Evolutionary conservation across 2,329 filamentous ascomycete genomes (phyloP).

Genomic region (Leptographium wingfieldii): DNA sequence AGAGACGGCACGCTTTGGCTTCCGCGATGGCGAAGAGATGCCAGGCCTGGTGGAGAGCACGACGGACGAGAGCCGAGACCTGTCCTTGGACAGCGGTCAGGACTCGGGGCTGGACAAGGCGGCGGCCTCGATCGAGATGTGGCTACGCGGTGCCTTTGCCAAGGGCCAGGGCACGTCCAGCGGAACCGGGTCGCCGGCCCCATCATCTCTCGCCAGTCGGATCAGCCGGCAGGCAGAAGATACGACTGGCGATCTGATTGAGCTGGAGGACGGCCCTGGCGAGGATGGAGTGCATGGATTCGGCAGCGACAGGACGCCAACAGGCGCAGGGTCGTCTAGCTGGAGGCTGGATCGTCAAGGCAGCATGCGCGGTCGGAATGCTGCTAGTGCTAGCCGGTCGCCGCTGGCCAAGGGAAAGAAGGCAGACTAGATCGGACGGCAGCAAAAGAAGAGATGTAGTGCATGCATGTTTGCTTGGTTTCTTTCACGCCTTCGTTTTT

Average conservation of each 20-base stretch:
- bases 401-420: conserved; percentile 29
- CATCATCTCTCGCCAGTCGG: conserved; percentile 8
- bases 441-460: not conserved
- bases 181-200: not conserved
- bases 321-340: conserved; percentile 17
- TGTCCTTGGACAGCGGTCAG: conserved; percentile 25
- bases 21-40: conserved; percentile 23
- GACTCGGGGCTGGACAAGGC: conserved; percentile 62
- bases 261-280: conserved; percentile 50
- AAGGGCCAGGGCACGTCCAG: conserved; percentile 42
- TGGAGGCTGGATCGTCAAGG: conserved; percentile 25
- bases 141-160: conserved; percentile 71
- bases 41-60: conserved; percentile 35
- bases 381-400: conserved; percentile 8
- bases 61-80: conserved; percentile 34
- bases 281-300: conserved; percentile 30
- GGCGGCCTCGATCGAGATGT: conserved; percentile 77
- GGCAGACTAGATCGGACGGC: conserved; percentile 22
- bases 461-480: not conserved
- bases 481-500: not conserved
- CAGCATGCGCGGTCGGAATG: conserved; percentile 23
- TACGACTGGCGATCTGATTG: conserved; percentile 53
- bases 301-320: not conserved
- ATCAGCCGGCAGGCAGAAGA: conserved; percentile 16
- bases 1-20: conserved; percentile 45